Percentiles rank a stretch among this genome's conserved stretches.
Evolutionary conservation across 352 stramenopile species (phyloP).

Genomic region (Pilasporangium apinafurcum): DNA sequence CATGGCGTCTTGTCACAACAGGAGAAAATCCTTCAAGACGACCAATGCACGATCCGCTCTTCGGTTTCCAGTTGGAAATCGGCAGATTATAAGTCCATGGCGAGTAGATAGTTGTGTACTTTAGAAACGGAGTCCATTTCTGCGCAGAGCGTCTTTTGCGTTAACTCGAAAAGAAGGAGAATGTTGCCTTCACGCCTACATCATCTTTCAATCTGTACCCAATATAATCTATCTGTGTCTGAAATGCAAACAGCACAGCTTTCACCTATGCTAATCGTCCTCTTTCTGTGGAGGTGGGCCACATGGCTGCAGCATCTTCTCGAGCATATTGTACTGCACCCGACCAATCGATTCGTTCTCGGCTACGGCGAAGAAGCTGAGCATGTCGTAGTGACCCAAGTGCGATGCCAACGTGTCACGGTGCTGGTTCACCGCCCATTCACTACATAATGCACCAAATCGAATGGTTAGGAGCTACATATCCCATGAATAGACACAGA

Average conservation of each 20-base stretch:
- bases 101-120: too few species aligned
- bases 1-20: slow-evolving; percentile 47
- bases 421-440: slow-evolving; percentile 98
- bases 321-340: slow-evolving; percentile 61
- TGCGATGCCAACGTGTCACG: slow-evolving; percentile 96
- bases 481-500: neutral
- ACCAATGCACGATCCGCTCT: slow-evolving; percentile 61
- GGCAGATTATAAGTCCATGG: slow-evolving; percentile 7
- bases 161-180: too few species aligned
- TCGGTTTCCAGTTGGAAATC: slow-evolving; percentile 74
- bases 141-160: too few species aligned
- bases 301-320: slow-evolving; percentile 84
- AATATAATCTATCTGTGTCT: neutral
- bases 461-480: neutral
- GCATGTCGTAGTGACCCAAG: slow-evolving; percentile 96
- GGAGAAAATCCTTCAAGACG: slow-evolving; percentile 44
- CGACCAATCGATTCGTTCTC: slow-evolving; percentile 96
- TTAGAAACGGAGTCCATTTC: too few species aligned
- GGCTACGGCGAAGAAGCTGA: slow-evolving; percentile 96
- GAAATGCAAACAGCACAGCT: neutral
- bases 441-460: slow-evolving; percentile 31
- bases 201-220: too few species aligned
- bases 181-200: too few species aligned
- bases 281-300: slow-evolving; percentile 67
- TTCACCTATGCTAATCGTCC: slow-evolving; percentile 65